Evolutionary conservation across 139 green algal species (phyloP), one percentile per base, ranked within the genome.

Genomic region (Spirogloea muscicola): DNA sequence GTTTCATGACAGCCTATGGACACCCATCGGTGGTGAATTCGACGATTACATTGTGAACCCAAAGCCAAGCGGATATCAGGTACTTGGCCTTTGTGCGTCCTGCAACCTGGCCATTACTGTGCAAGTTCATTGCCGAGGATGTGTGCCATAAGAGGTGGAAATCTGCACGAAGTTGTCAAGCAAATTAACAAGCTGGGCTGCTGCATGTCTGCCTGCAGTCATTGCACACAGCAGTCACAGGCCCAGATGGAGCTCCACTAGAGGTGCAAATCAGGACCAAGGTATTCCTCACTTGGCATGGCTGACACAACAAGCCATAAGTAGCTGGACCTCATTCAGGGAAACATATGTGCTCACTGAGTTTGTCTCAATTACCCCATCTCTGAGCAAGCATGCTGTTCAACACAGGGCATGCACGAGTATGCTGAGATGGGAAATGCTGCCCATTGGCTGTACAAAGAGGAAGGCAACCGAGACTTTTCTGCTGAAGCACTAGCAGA

Each of bases 381-480:
- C n/a, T n/a, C n/a, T n/a, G n/a, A n/a, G n/a, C n/a, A n/a, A n/a
- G n/a, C n/a, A n/a, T n/a, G n/a, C n/a, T n/a, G n/a, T n/a, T n/a
- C n/a, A 52, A 52, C 44, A 13, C 58, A 83, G 71, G 90, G 92
- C 73, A 96, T 96, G 92, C 92, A 96, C 85, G 91, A 89, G 58
- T 86, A 95, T 1, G 90, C 91, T 0, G 93, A 98, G 82, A 95
- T 93, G 43, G 93, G 93, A 31, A 78, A 91, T 2, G 91, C 93
- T 1, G 91, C 92, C 18, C 93, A 98, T 78, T 98, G 92, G 92
- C 83, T 90, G 44, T 98, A 98, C 86, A 98, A 98, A 83, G 93
- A 97, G 82, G 91, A 95, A 5, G 68, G 55, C 37, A 29, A 21
- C 10, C 55, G 37, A 16, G 51, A 68, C 44, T 18, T 72, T n/a